Base-by-base conservation (phyloP, 257 asterid genomes). In the Galeopsis tetrahit region DNA sequence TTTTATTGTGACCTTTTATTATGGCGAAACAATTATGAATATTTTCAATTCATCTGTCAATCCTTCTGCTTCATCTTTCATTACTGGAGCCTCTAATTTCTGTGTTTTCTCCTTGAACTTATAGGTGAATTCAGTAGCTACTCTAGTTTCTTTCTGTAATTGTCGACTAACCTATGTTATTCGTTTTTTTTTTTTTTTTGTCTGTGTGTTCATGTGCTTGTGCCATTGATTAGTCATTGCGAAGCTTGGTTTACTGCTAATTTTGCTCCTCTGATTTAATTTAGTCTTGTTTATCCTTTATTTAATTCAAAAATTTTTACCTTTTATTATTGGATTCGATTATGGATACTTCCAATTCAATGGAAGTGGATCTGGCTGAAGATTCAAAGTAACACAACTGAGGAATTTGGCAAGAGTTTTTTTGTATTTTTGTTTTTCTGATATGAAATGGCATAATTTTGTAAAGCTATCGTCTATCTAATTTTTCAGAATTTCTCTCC, bases 361-460 rank as follows among this genome's bases (percentile, higher is more conserved):
- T 49, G 61, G 8, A 55, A 38, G 48, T 36, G 59, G 57, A 51
- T 78, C 57, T 21, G 32, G 53, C 21, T 43, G 70, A 57, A 76
- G 65, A 21, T 55, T 69, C 46, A 40, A 35, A 21, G 13, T 46
- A 44, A 7, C n/a, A 44, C 3, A 11, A 44, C 28, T 21, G 13
- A 44, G 3, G 7, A 44, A 11, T 38, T 38, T 38, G 4, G 42
- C n/a, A 38, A 38, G 0, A 11, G 43, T 34, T 61, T 21, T 21
- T 36, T 61, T 10, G 36, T 34, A 0, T 15, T 44, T 13, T 46
- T 10, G 14, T 39, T 53, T 49, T 21, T 28, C 13, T 28, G 5
- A 55, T 28, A 55, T 55, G 60, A 17, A 14, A 21, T 4, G 13
- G n/a, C n/a, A 8, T 31, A 8, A 28, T 55, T 55, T 3, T 21